Evolutionary conservation across 2,329 filamentous ascomycete genomes (phyloP).

Genomic region (Neopestalotiopsis clavispora): DNA sequence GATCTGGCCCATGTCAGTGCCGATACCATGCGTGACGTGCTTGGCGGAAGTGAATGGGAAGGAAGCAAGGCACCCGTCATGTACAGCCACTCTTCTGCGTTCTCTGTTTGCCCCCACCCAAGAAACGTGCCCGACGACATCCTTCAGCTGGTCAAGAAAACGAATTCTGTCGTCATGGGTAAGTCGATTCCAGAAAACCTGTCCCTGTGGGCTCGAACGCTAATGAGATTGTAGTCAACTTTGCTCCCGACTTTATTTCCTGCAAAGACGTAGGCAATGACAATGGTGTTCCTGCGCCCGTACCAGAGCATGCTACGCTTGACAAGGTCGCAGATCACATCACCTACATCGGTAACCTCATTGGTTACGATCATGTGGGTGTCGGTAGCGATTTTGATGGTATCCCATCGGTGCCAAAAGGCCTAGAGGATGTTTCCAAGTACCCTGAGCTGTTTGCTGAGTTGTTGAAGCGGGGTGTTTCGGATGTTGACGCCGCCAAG

Average conservation of each 20-base stretch:
- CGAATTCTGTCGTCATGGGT: constrained; percentile 78
- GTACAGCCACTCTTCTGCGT: constrained; percentile 86
- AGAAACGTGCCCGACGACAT: constrained; percentile 81
- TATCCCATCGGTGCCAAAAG: constrained; percentile 68
- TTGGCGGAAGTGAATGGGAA: constrained; percentile 69
- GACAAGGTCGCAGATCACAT: constrained; percentile 82
- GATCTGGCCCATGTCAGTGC: constrained; percentile 79
- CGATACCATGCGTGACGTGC: constrained; percentile 85
- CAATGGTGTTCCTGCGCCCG: constrained; percentile 70
- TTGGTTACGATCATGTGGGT: constrained; percentile 88
- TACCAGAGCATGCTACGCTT: constrained; percentile 73
- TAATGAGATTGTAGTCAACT: constrained; percentile 64
- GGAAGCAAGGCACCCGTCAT: constrained; percentile 84
- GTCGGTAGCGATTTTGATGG: constrained; percentile 91
- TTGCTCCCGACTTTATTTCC: constrained; percentile 80
- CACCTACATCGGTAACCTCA: constrained; percentile 77
- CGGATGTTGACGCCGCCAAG: constrained; percentile 74
- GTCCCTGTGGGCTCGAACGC: not conserved
- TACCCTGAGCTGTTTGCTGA: constrained; percentile 81
- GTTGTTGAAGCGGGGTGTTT: constrained; percentile 74
- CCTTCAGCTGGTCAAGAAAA: constrained; percentile 74
- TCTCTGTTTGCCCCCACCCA: constrained; percentile 82
- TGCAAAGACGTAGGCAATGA: constrained; percentile 65
- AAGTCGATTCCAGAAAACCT: constrained; percentile 18
- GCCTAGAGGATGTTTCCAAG: constrained; percentile 84